A percentile compares a stretch with the other conserved stretches of the same genome.
These are phyloP conservation scores for Pythium oligandrum DNA, from an alignment of 352 stramenopile species.

Conservation along the genomic window DNA sequence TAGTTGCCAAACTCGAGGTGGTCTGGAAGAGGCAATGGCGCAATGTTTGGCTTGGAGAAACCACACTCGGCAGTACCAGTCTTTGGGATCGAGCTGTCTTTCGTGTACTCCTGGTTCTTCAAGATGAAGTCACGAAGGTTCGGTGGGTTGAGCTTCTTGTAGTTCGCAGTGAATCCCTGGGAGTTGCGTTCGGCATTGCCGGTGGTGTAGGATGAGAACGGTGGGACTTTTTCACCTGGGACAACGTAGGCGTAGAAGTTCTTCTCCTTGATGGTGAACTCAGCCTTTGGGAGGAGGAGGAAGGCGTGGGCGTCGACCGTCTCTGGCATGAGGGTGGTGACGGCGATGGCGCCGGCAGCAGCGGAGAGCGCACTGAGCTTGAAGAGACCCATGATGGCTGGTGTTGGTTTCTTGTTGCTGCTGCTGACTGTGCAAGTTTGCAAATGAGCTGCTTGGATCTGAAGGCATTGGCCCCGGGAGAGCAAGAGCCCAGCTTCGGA, in stretches of 20 bases:
- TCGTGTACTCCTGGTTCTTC: conserved; percentile 4
- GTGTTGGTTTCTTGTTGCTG: no score
- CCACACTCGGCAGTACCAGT: conserved; percentile 9
- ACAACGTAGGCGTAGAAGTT: no score
- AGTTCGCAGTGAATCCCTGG: conserved; percentile 10
- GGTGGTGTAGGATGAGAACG: conserved; percentile 14
- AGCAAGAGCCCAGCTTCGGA: no score
- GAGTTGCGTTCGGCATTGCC: conserved; percentile 13
- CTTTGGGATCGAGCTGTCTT: not conserved
- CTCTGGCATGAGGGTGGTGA: not conserved
- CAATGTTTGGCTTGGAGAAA: conserved; percentile 4
- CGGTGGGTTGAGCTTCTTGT: conserved; percentile 4
- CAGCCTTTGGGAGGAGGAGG: conserved; percentile 21
- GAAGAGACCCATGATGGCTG: conserved; percentile 1
- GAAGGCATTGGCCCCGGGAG: no score
- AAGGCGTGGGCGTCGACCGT: conserved; percentile 16
- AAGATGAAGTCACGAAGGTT: conserved; percentile 9
- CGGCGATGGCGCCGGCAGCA: conserved; percentile 2
- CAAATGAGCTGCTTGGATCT: no score
- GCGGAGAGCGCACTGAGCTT: not conserved
- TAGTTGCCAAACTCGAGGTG: conserved; percentile 11
- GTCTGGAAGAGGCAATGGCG: conserved; percentile 5
- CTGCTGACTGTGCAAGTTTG: no score
- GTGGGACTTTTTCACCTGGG: conserved; percentile 10
- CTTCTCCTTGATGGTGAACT: conserved; percentile 20